Conservation (phyloP, 805 yeast species). For the Ogataea glucozyma region DNA sequence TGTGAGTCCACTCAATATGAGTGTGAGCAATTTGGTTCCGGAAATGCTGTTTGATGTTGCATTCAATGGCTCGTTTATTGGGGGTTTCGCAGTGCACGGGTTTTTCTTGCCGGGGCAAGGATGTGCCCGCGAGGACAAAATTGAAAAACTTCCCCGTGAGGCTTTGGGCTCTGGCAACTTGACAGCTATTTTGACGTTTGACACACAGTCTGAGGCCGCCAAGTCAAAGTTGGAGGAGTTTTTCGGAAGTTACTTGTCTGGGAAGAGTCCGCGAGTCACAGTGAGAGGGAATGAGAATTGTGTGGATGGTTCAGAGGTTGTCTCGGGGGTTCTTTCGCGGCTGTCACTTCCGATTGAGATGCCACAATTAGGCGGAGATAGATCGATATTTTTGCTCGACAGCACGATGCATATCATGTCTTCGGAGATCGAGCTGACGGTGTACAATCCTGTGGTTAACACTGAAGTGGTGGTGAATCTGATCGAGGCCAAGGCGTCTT, state of each 20-base stretch:
- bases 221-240: conserved; percentile 35
- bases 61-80: conserved; percentile 39
- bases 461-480: conserved; percentile 44
- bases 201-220: conserved; percentile 15
- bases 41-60: conserved; percentile 19
- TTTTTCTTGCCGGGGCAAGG: conserved; percentile 25
- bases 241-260: conserved; percentile 42
- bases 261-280: conserved; percentile 35
- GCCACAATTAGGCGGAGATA: conserved; percentile 31
- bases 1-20: conserved; percentile 37
- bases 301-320: conserved; percentile 24
- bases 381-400: conserved; percentile 44
- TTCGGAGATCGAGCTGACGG: conserved; percentile 53
- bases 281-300: conserved; percentile 32
- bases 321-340: conserved; percentile 29
- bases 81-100: conserved; percentile 29
- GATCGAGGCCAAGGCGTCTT: conserved; percentile 48
- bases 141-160: not conserved
- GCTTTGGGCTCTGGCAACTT: conserved; percentile 14
- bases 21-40: conserved; percentile 30
- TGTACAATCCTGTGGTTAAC: conserved; percentile 56
- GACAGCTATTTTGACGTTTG: conserved; percentile 24
- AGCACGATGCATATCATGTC: conserved; percentile 56
- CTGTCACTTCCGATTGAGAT: conserved; percentile 32
- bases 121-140: no score